Percentiles rank a stretch among this genome's conserved stretches.
Conservation (phyloP, 164 flowering plant genomes). For the Aristolochia fimbriata region DNA sequence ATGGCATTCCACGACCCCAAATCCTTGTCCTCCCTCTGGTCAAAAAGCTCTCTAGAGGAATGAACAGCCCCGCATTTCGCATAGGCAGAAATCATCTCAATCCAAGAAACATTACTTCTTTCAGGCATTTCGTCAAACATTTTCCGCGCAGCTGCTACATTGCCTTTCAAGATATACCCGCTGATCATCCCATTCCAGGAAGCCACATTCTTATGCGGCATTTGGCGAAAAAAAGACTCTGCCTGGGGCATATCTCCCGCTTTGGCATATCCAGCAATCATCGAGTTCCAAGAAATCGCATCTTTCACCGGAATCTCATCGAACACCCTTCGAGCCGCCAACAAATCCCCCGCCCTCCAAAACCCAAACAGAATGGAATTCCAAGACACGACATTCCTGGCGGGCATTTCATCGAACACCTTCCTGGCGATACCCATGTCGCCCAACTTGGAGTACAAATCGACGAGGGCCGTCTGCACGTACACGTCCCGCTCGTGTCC, state of each 20-base stretch:
- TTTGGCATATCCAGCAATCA: conserved; percentile 29
- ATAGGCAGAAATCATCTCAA: conserved; percentile 34
- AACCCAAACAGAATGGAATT: conserved; percentile 31
- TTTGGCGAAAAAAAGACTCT: conserved; percentile 20
- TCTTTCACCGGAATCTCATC: conserved; percentile 29
- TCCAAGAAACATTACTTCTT: conserved; percentile 29
- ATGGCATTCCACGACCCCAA: conserved; percentile 28
- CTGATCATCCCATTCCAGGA: conserved; percentile 38
- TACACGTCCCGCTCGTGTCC: conserved; percentile 24
- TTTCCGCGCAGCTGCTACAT: conserved; percentile 20
- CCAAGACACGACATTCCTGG: conserved; percentile 35
- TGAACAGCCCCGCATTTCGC: conserved; percentile 27
- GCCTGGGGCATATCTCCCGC: conserved; percentile 22
- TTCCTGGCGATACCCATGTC: conserved; percentile 20
- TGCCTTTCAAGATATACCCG: conserved; percentile 25
- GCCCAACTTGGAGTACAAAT: conserved; percentile 29
- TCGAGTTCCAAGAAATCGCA: conserved; percentile 33
- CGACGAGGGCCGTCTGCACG: conserved; percentile 30
- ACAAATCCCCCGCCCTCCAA: conserved; percentile 22
- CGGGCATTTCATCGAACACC: conserved; percentile 32
- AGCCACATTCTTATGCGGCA: conserved; percentile 27
- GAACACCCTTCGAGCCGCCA: conserved; percentile 18
- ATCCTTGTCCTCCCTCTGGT: conserved; percentile 17
- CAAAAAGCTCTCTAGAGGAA: conserved; percentile 22
- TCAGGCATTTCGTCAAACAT: conserved; percentile 31